Evolutionary conservation across 1,284 basidiomycete species (phyloP), one percentile per base, ranked within the genome.

Genomic region (Trametes hirsuta): DNA sequence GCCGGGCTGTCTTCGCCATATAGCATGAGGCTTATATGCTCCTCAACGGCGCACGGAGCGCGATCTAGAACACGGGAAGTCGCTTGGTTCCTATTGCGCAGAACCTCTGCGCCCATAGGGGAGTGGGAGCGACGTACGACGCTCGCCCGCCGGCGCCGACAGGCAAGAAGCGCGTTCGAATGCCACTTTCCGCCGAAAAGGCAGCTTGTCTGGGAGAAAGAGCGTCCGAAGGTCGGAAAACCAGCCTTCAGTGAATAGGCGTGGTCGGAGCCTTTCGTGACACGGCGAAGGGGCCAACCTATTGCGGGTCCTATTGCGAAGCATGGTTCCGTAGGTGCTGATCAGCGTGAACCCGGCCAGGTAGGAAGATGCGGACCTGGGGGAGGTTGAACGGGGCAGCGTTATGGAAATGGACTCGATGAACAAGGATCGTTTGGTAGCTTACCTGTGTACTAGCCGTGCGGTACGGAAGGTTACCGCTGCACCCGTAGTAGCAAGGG

Each of bases 211-310:
- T 53, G 54, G 47, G 54, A 49, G 47, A 55, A 46, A 25, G 15
- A 6, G 39, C 21, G 4, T 21, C 55, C 55, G 55, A 49, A n/a
- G 6, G 35, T 50, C 48, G 55, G 47, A n/a, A 9, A 21, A 15
- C 11, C n/a, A 25, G 25, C 41, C 47, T 56, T 56, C 47, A 36
- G 22, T 56, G 55, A 50, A 56, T 56, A 56, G 41, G 35, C 47
- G 41, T 50, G 41, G 55, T 15, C 55, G 47, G 47, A 44, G 40
- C 53, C 53, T 47, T 40, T 55, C 35, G 36, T 14, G 53, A 30
- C 8, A 30, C 30, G 53, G 34, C 21, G 15, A 12, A 11, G 15
- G 25, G 24, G 47, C 22, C 41, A 46, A 18, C 44, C 24, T 15
- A 22, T 36, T 10, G 8, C 35, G 47, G 47, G 35, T 21, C 34